Conservation (phyloP, 2,329 filamentous ascomycete genomes). For the Blumeria graminis region DNA sequence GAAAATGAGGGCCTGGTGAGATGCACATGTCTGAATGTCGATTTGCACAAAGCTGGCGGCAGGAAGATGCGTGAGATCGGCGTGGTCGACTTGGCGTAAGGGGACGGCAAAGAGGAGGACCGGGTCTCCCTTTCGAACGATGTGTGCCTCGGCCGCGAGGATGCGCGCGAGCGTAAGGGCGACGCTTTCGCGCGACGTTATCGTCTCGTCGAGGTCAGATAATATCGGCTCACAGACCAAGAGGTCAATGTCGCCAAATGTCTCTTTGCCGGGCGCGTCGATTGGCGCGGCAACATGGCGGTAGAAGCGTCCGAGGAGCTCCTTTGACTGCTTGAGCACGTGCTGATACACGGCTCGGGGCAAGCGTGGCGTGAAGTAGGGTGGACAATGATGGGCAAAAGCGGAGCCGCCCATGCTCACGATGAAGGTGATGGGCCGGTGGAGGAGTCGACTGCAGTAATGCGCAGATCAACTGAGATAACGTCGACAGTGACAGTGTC, state of each 20-base stretch:
- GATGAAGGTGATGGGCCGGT: no score
- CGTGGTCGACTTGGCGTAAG: slow-evolving; percentile 20
- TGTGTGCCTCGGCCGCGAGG: slow-evolving; percentile 22
- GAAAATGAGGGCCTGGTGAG: slow-evolving; percentile 28
- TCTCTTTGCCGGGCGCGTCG: slow-evolving; percentile 42
- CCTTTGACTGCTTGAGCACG: slow-evolving; percentile 23
- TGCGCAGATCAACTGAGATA: no score
- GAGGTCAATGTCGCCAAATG: slow-evolving; percentile 53
- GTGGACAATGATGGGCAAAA: slow-evolving; percentile 23
- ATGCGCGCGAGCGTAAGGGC: slow-evolving; percentile 16
- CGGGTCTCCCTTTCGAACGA: slow-evolving; percentile 12
- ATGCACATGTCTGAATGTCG: slow-evolving; percentile 33
- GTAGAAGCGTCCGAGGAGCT: slow-evolving; percentile 27
- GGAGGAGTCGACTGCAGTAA: no score
- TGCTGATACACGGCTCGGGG: slow-evolving; percentile 27
- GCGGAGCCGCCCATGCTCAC: slow-evolving; percentile 38
- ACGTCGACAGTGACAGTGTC: no score
- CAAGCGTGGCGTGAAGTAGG: slow-evolving; percentile 43
- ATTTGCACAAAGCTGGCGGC: slow-evolving; percentile 31
- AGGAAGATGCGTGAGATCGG: background rate
- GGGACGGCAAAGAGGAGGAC: slow-evolving; percentile 29
- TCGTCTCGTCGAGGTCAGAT: slow-evolving; percentile 2
- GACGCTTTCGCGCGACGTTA: background rate
- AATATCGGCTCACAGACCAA: slow-evolving; percentile 23
- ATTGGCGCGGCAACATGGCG: slow-evolving; percentile 31